Base-by-base conservation (phyloP, 345 rosid species). In the Bretschneidera sinensis region DNA sequence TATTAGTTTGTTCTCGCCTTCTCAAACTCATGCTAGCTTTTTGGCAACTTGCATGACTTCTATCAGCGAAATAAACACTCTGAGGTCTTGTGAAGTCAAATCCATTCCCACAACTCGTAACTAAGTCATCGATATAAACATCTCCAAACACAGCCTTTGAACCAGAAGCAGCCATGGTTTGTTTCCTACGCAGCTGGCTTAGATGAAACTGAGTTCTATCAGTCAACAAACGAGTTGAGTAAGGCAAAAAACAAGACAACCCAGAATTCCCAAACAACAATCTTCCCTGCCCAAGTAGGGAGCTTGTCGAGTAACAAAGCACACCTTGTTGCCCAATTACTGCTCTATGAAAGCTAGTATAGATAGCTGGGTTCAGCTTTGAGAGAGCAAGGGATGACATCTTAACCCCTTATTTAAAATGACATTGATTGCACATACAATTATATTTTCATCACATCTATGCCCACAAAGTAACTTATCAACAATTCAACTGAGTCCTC, bases 81-180 rank as follows among this genome's bases (percentile, higher is more conserved):
- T 67, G 70, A 49, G 84, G 90, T 47, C 80, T 89, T 0, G 75
- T 57, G 51, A 79, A 69, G 39, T 81, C 89, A 65, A 83, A 65
- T 20, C 84, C 80, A 72, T 77, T 85, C 16, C 85, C 79, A 63
- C 82, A 60, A 55, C 75, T 66, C 21, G 85, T 49, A 61, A 78
- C 63, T 31, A 86, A 67, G 54, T 86, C 92, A 73, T 89, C 95
- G 48, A 81, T 53, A 51, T 79, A 67, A 59, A 83, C 81, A 60
- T 92, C 97, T 17, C 96, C 86, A 43, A 73, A 75, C 28, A 85
- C 72, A 53, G 90, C 80, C 53, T 81, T 75, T 24, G 97, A 82
- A 65, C 92, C 76, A 65, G 91, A 79, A 59, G 82, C 83, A 48
- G 88, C 84, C 96, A 92, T 84, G 14, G 80, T 18, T 45, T 39